These are phyloP conservation scores for Fusarium graminum DNA, from an alignment of 2,329 filamentous ascomycete genomes.

Conservation along the genomic window DNA sequence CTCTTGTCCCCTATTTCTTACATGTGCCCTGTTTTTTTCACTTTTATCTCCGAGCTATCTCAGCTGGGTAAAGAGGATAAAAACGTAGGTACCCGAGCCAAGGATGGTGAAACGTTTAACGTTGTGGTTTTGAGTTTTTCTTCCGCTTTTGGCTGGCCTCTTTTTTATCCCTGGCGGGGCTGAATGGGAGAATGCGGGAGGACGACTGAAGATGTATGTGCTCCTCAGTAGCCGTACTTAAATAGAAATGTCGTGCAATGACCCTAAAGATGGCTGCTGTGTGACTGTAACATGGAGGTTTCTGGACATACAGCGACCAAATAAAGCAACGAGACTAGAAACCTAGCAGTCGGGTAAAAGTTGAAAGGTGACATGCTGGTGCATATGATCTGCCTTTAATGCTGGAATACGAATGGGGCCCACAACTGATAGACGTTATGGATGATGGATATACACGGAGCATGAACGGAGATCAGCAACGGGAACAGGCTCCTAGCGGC, in stretches of 20 bases:
- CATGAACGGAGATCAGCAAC: neutral
- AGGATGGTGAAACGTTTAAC: conserved; percentile 34
- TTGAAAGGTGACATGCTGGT: conserved; percentile 21
- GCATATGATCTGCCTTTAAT: conserved; percentile 36
- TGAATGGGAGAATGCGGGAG: conserved; percentile 32
- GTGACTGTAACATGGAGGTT: conserved; percentile 5
- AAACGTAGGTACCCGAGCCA: conserved; percentile 11
- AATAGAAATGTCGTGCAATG: conserved; percentile 6
- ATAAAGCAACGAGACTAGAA: conserved; percentile 4
- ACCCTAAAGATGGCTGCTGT: neutral
- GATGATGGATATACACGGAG: conserved; percentile 9
- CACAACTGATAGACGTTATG: conserved; percentile 14
- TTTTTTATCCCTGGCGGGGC: conserved; percentile 8
- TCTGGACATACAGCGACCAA: conserved; percentile 4
- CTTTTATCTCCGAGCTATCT: conserved; percentile 22
- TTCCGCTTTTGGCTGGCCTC: conserved; percentile 1
- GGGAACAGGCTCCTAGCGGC: conserved; percentile 2
- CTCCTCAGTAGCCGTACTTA: neutral
- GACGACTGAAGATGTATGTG: conserved; percentile 1
- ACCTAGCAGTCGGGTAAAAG: conserved; percentile 3
- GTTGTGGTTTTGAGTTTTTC: conserved; percentile 14
- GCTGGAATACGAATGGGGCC: conserved; percentile 24
- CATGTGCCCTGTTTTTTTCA: conserved; percentile 3
- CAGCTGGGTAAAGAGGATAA: conserved; percentile 4
- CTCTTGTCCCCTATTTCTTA: conserved; percentile 27